Percentiles rank a stretch among this genome's conserved stretches.
phyloP scores from a whole-genome alignment of 2,329 filamentous ascomycete species.

The Talaromyces sp. region DNA sequence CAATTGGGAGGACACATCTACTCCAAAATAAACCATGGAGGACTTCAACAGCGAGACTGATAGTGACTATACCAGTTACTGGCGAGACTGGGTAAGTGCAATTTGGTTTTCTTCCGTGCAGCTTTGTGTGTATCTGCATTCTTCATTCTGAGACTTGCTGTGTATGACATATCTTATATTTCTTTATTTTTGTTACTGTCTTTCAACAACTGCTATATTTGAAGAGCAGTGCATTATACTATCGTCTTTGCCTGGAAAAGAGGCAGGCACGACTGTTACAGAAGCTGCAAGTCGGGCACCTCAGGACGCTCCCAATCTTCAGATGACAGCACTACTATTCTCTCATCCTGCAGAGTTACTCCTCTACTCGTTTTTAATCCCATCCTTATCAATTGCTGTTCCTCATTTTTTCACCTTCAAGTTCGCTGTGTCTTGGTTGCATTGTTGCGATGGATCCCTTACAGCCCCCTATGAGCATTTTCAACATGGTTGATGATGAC shows the following conservation, averaged over 20 bases:
- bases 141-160: background rate
- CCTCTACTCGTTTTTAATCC: background rate
- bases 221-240: background rate
- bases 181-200: background rate
- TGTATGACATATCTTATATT: background rate
- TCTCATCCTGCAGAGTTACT: background rate
- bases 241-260: background rate
- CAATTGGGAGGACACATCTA: background rate
- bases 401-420: background rate
- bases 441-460: constrained; percentile 6
- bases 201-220: background rate
- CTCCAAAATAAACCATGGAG: constrained; percentile 63
- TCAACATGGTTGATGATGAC: constrained; percentile 9
- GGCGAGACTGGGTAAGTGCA: constrained; percentile 91
- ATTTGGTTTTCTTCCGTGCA: constrained; percentile 4
- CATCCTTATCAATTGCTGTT: background rate
- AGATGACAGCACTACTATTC: background rate
- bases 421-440: background rate
- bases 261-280: constrained; percentile 1
- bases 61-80: constrained; percentile 98
- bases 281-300: background rate
- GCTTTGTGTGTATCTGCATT: constrained; percentile 7
- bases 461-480: constrained; percentile 6
- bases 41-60: constrained; percentile 97
- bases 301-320: background rate